phyloP scores from a whole-genome alignment of 176 grass and related monocot species.

The Olyra latifolia region DNA sequence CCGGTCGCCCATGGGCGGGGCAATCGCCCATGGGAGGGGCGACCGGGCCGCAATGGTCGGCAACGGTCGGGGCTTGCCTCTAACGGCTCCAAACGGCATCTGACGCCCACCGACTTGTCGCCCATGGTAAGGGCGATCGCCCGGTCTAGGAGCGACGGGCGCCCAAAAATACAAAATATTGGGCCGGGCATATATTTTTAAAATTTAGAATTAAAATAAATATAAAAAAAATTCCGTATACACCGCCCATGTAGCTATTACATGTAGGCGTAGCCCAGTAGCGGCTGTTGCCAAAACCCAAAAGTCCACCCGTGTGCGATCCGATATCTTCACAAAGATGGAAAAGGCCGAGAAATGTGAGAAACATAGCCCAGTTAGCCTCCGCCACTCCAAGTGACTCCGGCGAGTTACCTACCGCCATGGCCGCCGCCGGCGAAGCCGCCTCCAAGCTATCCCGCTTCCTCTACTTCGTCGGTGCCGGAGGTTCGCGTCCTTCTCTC shows the following conservation, averaged over 20 bases:
- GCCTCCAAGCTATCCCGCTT: constrained; percentile 79
- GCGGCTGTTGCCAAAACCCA: background rate
- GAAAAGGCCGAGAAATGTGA: background rate
- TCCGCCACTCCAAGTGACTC: background rate
- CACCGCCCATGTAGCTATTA: background rate
- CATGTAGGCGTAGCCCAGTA: background rate
- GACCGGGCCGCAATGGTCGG: no score
- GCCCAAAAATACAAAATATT: no score
- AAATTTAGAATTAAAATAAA: no score
- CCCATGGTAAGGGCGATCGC: no score
- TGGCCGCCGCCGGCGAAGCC: constrained; percentile 57
- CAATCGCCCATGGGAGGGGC: no score
- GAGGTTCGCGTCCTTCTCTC: constrained; percentile 35
- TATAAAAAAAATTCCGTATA: no score
- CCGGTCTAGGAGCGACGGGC: no score
- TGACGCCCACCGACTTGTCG: no score
- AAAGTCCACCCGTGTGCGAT: background rate
- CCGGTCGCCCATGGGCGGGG: no score
- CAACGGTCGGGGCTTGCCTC: no score
- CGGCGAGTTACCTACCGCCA: constrained; percentile 23
- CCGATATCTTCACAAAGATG: background rate
- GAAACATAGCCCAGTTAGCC: background rate
- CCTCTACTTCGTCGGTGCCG: constrained; percentile 84
- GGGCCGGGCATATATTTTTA: no score
- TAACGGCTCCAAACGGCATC: no score